Evolutionary conservation across 306 rosid species (phyloP).

Genomic region (Leucaena leucocephala): DNA sequence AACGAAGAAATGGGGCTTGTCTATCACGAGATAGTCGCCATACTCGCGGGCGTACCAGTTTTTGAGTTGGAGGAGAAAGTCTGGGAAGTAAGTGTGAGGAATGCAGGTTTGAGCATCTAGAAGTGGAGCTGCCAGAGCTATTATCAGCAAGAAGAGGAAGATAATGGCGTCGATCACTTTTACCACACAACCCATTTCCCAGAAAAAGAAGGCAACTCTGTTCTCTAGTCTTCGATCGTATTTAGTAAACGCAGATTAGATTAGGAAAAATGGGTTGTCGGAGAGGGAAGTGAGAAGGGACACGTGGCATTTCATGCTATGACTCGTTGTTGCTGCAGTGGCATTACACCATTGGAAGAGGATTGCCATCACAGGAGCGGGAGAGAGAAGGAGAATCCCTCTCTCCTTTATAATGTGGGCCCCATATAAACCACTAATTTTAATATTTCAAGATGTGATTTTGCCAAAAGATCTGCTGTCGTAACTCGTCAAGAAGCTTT

Average conservation of each 20-base stretch:
- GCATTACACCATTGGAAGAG: not conserved
- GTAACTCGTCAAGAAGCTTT: not conserved
- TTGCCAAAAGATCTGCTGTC: not conserved
- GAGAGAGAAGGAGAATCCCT: not conserved
- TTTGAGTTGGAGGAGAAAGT: not conserved
- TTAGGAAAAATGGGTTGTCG: not conserved
- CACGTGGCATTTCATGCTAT: not conserved
- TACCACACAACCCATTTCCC: not conserved
- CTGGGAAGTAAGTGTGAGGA: not conserved
- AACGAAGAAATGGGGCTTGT: conserved; percentile 19
- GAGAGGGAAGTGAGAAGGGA: not conserved
- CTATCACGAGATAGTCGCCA: not conserved
- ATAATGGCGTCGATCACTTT: not conserved
- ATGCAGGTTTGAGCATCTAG: not conserved
- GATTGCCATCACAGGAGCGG: too few relatives aligned
- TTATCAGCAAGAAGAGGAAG: not conserved
- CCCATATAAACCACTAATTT: not conserved
- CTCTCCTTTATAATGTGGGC: not conserved
- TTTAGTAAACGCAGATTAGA: not conserved
- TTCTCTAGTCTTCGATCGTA: not conserved
- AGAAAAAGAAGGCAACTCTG: not conserved
- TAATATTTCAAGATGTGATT: not conserved
- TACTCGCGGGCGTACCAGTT: not conserved
- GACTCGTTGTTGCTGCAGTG: not conserved
- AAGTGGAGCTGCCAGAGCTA: not conserved